A percentile compares a stretch with the other conserved stretches of the same genome.
phyloP scores from a whole-genome alignment of 1,284 basidiomycete species.

The Wallemia ichthyophaga region DNA sequence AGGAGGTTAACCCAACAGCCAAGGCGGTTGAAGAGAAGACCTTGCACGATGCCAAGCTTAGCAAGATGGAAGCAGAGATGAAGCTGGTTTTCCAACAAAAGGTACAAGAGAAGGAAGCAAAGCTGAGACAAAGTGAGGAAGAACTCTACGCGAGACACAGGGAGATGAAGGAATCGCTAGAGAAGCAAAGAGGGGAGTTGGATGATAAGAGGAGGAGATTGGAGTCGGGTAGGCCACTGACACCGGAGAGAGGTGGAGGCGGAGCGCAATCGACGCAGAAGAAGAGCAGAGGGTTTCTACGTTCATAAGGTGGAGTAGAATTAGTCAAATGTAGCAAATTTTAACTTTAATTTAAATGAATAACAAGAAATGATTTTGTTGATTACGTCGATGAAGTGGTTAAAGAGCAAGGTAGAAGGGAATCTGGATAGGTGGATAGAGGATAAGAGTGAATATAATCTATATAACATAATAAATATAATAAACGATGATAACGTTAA shows the following conservation, averaged over 20 bases:
- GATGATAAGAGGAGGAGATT: slow-evolving; percentile 96
- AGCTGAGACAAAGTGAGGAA: slow-evolving; percentile 90
- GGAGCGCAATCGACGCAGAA: not conserved
- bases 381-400: not conserved
- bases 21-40: slow-evolving; percentile 82
- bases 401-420: not conserved
- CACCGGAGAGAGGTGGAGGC: not conserved
- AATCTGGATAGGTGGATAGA: not conserved
- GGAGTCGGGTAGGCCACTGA: slow-evolving; percentile 30
- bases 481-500: not conserved
- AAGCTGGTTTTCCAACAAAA: slow-evolving; percentile 99
- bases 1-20: slow-evolving; percentile 84
- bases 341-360: too few relatives aligned
- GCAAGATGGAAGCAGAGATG: slow-evolving; percentile 99
- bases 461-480: not conserved
- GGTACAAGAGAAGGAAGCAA: slow-evolving; percentile 89
- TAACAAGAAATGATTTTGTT: too few relatives aligned
- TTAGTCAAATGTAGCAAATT: too few relatives aligned
- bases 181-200: slow-evolving; percentile 78
- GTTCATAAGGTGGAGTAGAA: not conserved
- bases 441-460: not conserved
- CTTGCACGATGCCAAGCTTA: slow-evolving; percentile 73
- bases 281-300: not conserved
- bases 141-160: slow-evolving; percentile 87
- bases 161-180: slow-evolving; percentile 94